Percentiles rank a stretch among this genome's conserved stretches.
Conservation (phyloP, 2,329 filamentous ascomycete genomes). For the Colletotrichum coccodes region DNA sequence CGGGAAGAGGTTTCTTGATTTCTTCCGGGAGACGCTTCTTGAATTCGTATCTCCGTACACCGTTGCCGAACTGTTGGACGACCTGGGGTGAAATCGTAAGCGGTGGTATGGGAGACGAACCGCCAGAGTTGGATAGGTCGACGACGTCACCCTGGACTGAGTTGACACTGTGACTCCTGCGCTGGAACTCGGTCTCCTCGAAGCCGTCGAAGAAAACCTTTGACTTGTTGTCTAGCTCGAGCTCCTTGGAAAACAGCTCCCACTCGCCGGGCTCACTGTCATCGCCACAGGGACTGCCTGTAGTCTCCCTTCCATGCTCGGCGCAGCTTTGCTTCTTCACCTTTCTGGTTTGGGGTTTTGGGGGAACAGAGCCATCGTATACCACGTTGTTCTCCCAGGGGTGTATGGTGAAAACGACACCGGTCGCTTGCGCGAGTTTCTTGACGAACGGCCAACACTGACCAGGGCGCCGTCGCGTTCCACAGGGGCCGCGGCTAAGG, state of each 20-base stretch:
- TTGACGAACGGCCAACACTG: background rate
- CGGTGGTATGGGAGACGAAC: no score
- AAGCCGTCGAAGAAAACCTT: background rate
- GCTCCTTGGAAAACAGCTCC: background rate
- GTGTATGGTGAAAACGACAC: background rate
- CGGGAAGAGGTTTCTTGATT: no score
- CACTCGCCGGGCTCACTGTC: background rate
- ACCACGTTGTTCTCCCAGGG: constrained; percentile 13
- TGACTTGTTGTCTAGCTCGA: background rate
- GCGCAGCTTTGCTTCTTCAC: background rate
- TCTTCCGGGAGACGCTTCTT: no score
- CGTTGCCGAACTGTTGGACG: no score
- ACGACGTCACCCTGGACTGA: no score
- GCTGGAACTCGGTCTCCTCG: background rate
- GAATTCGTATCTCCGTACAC: no score
- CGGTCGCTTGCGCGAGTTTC: accelerated
- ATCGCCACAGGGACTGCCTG: background rate
- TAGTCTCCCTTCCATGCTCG: no score
- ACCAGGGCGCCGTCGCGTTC: background rate
- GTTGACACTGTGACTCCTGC: background rate
- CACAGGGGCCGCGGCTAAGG: constrained; percentile 3
- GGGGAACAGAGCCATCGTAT: background rate
- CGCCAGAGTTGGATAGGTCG: no score
- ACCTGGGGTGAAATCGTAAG: no score
- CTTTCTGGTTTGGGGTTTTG: background rate